Evolutionary conservation across 495 filamentous ascomycete species (phyloP), one percentile per base, ranked within the genome.

Genomic region (Pseudotulostoma volvatum): DNA sequence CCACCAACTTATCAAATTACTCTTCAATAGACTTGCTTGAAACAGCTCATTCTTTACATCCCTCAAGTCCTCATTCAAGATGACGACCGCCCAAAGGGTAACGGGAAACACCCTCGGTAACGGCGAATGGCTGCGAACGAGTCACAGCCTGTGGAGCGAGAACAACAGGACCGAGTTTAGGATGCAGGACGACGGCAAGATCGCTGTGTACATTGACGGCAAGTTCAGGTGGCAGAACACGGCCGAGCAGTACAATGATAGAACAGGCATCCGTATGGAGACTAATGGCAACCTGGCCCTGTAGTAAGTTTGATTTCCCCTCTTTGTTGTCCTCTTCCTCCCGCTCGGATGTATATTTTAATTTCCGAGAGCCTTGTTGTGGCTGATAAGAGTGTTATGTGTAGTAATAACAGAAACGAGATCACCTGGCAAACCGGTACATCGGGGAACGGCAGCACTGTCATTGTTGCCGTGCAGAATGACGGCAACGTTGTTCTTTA

Each of bases 101-200:
- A n/a, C n/a, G n/a, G n/a, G n/a, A 37, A 53, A 43, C 45, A 51
- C 48, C 38, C 48, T 53, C 31, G 48, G 50, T 18, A 51, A 51
- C 36, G 50, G 47, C 40, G 50, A 53, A 36, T 48, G 43, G 48
- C 42, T 53, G 21, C 39, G 36, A 36, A 33, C 31, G 20, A 45
- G 48, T 33, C 18, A 48, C 17, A 53, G 48, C 37, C 48, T 54
- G 31, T 52, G 37, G 19, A 54, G 51, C 41, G 9, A 41, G 2
- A 45, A 54, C 20, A 43, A 43, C 31, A 39, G 41, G 4, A 41
- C 45, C 31, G 45, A 54, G 23, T 36, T 51, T 37, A 52, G 42
- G 39, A 48, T 47, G 48, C 51, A 54, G 36, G 35, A 13, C 2
- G 51, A 54, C 30, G 51, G 51, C 38, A 54, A 54, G 43, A 42